Evolutionary conservation across 371 early-diverging fungal species (phyloP).

Genomic region (Furculomyces boomerangus): DNA sequence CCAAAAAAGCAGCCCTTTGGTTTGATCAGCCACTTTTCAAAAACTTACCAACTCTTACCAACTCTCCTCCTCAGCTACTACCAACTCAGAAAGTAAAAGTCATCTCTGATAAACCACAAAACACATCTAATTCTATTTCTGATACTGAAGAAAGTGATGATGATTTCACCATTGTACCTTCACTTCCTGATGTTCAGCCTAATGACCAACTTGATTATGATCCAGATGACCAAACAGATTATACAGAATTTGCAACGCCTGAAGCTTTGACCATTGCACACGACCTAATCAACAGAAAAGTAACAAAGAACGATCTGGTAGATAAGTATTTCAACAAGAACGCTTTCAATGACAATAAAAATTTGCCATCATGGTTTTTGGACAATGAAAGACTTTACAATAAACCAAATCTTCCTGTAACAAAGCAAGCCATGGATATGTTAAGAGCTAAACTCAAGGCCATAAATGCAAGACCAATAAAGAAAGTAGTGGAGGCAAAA

Average conservation of each 20-base stretch:
- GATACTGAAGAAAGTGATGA: conserved; percentile 40
- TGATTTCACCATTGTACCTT: conserved; percentile 5
- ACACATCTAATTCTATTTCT: conserved; percentile 7
- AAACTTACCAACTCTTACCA: conserved; percentile 16
- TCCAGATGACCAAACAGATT: conserved; percentile 25
- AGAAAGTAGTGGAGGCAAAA: conserved; percentile 97
- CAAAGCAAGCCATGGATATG: conserved; percentile 84
- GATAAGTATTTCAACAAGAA: conserved; percentile 82
- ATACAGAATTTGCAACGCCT: conserved; percentile 37
- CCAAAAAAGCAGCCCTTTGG: conserved; percentile 68
- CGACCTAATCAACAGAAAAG: conserved; percentile 57
- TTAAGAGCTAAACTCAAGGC: conserved; percentile 62
- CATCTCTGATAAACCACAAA: conserved; percentile 2
- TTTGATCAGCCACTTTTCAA: conserved; percentile 88
- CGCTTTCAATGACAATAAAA: conserved; percentile 69
- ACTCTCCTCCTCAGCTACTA: neutral
- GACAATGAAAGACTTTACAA: conserved; percentile 82
- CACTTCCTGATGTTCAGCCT: conserved; percentile 23
- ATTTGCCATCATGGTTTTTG: conserved; percentile 80
- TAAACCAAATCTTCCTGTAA: conserved; percentile 71
- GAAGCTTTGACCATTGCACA: conserved; percentile 80
- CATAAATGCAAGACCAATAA: conserved; percentile 89
- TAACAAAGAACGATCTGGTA: conserved; percentile 52
- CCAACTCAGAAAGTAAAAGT: too few relatives aligned
- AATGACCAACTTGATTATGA: conserved; percentile 49